Percentiles rank a stretch among this genome's conserved stretches.
Evolutionary conservation across 1,284 basidiomycete genomes (phyloP).

Genomic region (Austroboletus rostrupii): DNA sequence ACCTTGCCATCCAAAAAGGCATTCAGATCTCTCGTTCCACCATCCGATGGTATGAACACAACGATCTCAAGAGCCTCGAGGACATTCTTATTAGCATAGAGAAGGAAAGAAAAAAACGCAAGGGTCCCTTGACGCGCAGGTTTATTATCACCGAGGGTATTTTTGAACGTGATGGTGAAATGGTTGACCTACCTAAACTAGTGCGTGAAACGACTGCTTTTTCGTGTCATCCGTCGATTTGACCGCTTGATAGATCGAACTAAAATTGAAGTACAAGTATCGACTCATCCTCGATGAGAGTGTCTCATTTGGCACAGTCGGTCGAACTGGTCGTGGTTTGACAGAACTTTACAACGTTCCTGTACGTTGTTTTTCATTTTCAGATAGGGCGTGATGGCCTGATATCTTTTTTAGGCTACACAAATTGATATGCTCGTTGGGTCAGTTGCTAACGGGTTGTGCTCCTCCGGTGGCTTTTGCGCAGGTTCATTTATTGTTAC

Average conservation of each 20-base stretch:
- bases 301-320: conserved; percentile 90
- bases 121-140: conserved; percentile 78
- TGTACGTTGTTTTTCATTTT: conserved; percentile 40
- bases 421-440: conserved; percentile 84
- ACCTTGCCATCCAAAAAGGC: conserved; percentile 97
- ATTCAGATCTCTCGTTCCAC: conserved; percentile 93
- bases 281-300: conserved; percentile 93
- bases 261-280: conserved; percentile 96
- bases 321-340: conserved; percentile 88
- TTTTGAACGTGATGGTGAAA: conserved; percentile 91
- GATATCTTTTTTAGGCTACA: conserved; percentile 43
- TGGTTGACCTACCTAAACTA: conserved; percentile 87
- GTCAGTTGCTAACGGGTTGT: conserved; percentile 83
- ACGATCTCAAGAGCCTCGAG: conserved; percentile 88
- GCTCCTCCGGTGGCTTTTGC: conserved; percentile 91
- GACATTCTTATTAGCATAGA: conserved; percentile 81
- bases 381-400: neutral
- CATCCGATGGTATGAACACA: conserved; percentile 95
- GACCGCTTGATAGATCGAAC: conserved; percentile 65
- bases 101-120: conserved; percentile 84
- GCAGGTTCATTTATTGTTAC: conserved; percentile 84
- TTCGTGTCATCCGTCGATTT: neutral
- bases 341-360: conserved; percentile 93
- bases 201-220: conserved; percentile 45
- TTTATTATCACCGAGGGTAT: conserved; percentile 98